Evolutionary conservation across 2,329 filamentous ascomycete species (phyloP).

Genomic region (Talaromyces sp.): DNA sequence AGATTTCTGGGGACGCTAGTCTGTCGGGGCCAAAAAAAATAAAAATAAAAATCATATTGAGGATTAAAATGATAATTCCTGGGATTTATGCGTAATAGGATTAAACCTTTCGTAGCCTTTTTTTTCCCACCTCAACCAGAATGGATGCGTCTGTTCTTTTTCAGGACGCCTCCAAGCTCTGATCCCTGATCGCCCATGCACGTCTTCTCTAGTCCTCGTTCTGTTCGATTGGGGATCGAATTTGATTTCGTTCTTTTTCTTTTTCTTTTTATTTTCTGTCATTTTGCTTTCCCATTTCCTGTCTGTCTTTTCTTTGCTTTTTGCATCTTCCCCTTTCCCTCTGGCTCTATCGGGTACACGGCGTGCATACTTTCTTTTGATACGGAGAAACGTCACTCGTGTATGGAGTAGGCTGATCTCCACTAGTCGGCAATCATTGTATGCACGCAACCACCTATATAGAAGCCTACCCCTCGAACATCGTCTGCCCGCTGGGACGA

Average conservation of each 20-base stretch:
- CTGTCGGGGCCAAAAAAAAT: not conserved
- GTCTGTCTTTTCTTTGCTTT: no score
- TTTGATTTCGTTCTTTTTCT: no score
- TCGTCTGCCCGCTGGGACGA: not conserved
- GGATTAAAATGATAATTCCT: no score
- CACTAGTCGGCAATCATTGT: slow-evolving; percentile 1
- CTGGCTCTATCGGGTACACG: not conserved
- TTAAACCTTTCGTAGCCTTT: no score
- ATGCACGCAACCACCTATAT: slow-evolving; percentile 4
- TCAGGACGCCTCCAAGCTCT: slow-evolving; percentile 14
- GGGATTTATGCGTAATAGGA: no score
- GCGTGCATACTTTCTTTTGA: no score
- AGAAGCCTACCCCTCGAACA: not conserved
- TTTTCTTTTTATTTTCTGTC: slow-evolving; percentile 3
- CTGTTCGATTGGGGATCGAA: no score
- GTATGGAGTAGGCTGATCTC: not conserved
- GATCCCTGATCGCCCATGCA: slow-evolving; percentile 24
- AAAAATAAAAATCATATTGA: not conserved
- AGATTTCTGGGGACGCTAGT: slow-evolving; percentile 1
- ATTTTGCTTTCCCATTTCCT: no score
- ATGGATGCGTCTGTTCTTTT: slow-evolving; percentile 16
- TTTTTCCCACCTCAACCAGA: not conserved
- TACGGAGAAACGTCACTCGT: no score
- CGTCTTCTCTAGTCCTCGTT: not conserved
- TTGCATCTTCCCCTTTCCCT: no score